Evolutionary conservation across 1,284 basidiomycete genomes (phyloP), one percentile per base, ranked within the genome.

Genomic region (Puccinia coronata): DNA sequence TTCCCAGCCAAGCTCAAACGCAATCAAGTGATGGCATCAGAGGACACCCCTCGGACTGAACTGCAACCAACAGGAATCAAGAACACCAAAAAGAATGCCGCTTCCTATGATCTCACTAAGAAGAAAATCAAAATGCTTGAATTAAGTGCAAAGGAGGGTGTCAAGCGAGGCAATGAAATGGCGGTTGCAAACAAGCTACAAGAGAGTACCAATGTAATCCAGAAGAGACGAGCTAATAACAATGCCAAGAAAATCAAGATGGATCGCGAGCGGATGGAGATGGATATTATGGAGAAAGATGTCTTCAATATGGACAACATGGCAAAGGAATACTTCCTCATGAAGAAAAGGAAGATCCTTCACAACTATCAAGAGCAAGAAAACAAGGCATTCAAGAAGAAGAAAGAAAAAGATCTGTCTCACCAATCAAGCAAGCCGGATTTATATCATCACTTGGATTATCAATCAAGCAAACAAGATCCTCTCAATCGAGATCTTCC

Each of bases 211-310:
- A 63, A 63, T 31, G 8, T 3, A 8, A 63, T 63, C 14, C 59
- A 63, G 28, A 6, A 63, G 8, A 16, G 5, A 6, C 34, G 20
- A 34, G 59, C 59, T 6, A 16, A 63, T 8, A 63, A 18, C 20
- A 28, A 63, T 8, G 12, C 18, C 3, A 31, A 28, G 8, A 63
- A 63, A 20, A 3, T 63, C 6, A 20, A 34, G 12, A 28, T 63
- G 6, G 9, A 63, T 5, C 20, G 28, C 12, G 25, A 63, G 59
- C 12, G 6, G 28, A 63, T n/a, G 5, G 59, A 63, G 28, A 63
- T 63, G 59, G 5, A 31, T 14, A 63, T 63, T n/a, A 63, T 63
- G 59, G 59, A 63, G n/a, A 63, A 63, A 31, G 16, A 63, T 57
- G 28, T 23, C 6, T 9, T 31, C 55, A 23, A n/a, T 31, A 23